Base-by-base conservation (phyloP, 2,329 filamentous ascomycete genomes). In the Diaporthe capsici region DNA sequence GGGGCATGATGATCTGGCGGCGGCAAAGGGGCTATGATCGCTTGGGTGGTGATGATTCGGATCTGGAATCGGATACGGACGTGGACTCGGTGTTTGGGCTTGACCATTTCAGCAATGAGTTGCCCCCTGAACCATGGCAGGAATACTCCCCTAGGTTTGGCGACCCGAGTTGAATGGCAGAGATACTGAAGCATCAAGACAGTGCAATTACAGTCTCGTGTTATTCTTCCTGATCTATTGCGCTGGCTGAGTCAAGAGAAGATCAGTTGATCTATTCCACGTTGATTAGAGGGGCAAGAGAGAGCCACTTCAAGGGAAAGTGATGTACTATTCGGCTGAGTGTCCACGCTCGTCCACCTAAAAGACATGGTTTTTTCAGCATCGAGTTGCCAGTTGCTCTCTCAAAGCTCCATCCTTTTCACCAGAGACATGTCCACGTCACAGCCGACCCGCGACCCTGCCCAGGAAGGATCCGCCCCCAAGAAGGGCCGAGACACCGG, bases 401-500 rank as follows among this genome's bases (percentile, higher is more conserved):
- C 4, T 39, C 57, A n/a, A n/a, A 39, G 4, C 12, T 12, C 22
- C 34, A n/a, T 39, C 57, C 22, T 10, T 15, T 60, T 39, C 20
- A 39, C 2, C 20, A n/a, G 10, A 39, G 10, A 60, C 31, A 58
- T 37, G 15, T 34, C 17, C 15, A 22, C 34, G 12, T 71, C 53
- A 81, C 71, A 84, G 73, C 82, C 82, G 84, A 8, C 82, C 82
- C 20, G 83, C 55, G 57, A 77, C 76, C 76, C 78, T 86, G 82
- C 86, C 86, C 22, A 87, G 68, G 70, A 85, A 86, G 71, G 85
- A 86, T 13, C 84, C 81, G 7, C 87, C 87, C 1, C 88, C 86
- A n/a, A 88, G 76, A 8, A 87, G 78, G 10, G 88, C 88, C 10
- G 88, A 90, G 4, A 87, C 83, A 2, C 89, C 89, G 0, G 89